Evolutionary conservation across 1,284 basidiomycete genomes (phyloP).

Genomic region (Stygiomarasmius scandens): DNA sequence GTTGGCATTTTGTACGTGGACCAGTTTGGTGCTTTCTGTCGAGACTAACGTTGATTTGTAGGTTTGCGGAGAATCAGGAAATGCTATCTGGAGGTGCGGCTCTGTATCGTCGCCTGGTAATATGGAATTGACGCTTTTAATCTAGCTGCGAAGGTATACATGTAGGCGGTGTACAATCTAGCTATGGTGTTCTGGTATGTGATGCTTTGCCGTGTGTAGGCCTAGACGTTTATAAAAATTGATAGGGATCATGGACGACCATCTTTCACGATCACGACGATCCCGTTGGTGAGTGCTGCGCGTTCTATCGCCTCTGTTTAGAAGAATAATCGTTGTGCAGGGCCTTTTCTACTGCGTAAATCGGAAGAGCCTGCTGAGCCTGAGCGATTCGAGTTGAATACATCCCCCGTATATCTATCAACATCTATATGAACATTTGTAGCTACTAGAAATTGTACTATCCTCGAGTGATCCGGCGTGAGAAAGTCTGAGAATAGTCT

Average conservation of each 20-base stretch:
- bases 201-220: background rate
- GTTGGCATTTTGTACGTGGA: constrained; percentile 64
- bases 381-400: background rate
- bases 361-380: background rate
- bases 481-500: too few relatives aligned
- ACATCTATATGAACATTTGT: too few relatives aligned
- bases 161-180: constrained; percentile 60
- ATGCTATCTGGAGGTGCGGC: constrained; percentile 63
- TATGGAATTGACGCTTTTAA: background rate
- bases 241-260: constrained; percentile 65
- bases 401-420: too few relatives aligned
- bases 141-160: constrained; percentile 65
- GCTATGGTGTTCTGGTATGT: constrained; percentile 50
- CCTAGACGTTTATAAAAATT: background rate
- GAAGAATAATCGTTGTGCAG: background rate
- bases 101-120: background rate
- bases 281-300: constrained; percentile 48
- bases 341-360: background rate
- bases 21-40: constrained; percentile 5
- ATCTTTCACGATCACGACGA: constrained; percentile 61
- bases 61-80: constrained; percentile 59
- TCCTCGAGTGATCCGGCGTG: too few relatives aligned
- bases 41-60: constrained; percentile 26
- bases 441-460: too few relatives aligned
- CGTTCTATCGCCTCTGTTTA: background rate